Conservation (phyloP, 1,284 basidiomycete genomes). For the Cutaneotrichosporon sp. region DNA sequence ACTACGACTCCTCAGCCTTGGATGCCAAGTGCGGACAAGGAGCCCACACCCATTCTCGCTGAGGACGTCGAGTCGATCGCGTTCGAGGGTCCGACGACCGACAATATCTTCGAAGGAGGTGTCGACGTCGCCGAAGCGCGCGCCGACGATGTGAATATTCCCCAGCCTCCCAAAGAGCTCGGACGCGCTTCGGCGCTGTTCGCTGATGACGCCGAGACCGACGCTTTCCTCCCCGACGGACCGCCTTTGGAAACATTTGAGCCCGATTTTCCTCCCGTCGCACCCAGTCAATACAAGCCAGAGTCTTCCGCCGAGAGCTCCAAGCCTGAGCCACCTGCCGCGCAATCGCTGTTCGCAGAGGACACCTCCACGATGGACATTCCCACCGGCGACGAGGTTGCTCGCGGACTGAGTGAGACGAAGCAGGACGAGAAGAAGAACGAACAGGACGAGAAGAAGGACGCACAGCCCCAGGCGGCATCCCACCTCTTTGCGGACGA, state of each 20-base stretch:
- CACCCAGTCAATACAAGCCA: too few relatives aligned
- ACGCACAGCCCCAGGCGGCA: too few relatives aligned
- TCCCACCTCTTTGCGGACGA: constrained; percentile 7
- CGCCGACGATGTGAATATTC: not conserved
- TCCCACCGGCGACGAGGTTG: not conserved
- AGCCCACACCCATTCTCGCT: constrained; percentile 2
- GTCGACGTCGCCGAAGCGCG: not conserved
- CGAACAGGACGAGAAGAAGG: too few relatives aligned
- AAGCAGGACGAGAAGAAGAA: too few relatives aligned
- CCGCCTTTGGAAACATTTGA: not conserved
- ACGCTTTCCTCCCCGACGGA: constrained; percentile 2
- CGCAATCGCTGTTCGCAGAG: not conserved
- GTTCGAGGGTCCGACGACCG: constrained; percentile 2
- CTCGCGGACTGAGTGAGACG: not conserved
- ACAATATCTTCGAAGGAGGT: not conserved
- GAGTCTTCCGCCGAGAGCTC: too few relatives aligned
- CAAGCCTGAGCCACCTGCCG: not conserved
- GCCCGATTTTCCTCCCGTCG: not conserved
- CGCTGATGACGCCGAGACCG: constrained; percentile 7
- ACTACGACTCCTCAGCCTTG: not conserved
- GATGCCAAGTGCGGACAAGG: not conserved
- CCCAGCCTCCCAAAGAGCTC: constrained; percentile 5
- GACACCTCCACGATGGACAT: constrained; percentile 2
- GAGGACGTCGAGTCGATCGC: constrained; percentile 8
- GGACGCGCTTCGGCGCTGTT: constrained; percentile 6